phyloP scores from a whole-genome alignment of 306 rosid species.

The Castanospermum australe region DNA sequence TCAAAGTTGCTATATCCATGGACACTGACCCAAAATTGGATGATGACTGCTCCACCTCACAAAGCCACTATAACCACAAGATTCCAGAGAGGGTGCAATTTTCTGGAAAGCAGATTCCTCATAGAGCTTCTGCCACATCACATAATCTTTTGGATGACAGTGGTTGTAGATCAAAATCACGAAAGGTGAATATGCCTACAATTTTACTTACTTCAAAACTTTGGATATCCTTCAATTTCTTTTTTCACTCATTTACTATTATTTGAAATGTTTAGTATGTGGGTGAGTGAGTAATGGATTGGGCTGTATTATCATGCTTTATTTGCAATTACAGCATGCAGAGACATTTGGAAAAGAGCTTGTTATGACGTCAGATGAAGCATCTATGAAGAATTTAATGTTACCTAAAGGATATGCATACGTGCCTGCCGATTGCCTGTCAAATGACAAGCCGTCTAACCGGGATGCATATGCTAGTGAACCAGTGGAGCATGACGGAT shows the following conservation, averaged over 20 bases:
- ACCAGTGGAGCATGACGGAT: constrained; percentile 59
- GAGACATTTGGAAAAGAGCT: constrained; percentile 90
- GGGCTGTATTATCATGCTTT: constrained; percentile 32
- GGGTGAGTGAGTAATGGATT: constrained; percentile 14
- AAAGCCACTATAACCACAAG: constrained; percentile 52
- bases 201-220: neutral
- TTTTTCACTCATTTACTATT: neutral
- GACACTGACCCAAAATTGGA: constrained; percentile 78
- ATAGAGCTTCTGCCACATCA: constrained; percentile 47
- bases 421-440: constrained; percentile 92
- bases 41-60: constrained; percentile 85
- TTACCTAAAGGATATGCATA: constrained; percentile 94
- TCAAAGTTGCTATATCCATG: constrained; percentile 56
- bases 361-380: constrained; percentile 98
- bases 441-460: constrained; percentile 69
- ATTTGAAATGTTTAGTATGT: neutral
- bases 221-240: neutral
- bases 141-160: constrained; percentile 59
- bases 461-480: constrained; percentile 59
- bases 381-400: constrained; percentile 82
- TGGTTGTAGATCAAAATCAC: constrained; percentile 76
- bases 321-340: constrained; percentile 53
- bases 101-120: constrained; percentile 95
- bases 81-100: constrained; percentile 52
- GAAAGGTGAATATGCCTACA: constrained; percentile 56